Base-by-base conservation (phyloP, 176 grass and related monocot species). In the Oryza punctata region DNA sequence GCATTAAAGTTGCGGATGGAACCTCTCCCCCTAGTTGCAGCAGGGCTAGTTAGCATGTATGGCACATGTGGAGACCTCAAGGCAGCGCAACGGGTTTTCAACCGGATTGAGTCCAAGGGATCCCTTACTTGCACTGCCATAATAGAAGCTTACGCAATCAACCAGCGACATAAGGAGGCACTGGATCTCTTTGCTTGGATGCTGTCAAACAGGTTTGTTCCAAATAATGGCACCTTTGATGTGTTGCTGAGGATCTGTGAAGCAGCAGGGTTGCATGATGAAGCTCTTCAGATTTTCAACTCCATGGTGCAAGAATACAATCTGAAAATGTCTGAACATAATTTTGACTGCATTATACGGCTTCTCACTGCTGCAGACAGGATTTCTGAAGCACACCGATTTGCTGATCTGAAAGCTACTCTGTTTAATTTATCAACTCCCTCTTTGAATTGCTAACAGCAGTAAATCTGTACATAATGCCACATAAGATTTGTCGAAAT, bases 71-170 rank as follows among this genome's bases (percentile, higher is more conserved):
- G 87, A 72, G 82, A 95, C 64, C 81, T 98, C 57, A 86, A 84
- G 33, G 92, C 76, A 70, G 89, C 96, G 18, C 89, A 85, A 47
- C 91, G 79, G 64, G 88, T 95, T 44, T 98, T 91, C 44, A 88
- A 88, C 82, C 37, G 69, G 43, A 82, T 78, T 9, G 78, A 87
- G 9, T 88, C 90, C n/a, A 94, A 94, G 73, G 91, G 92, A 77
- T 89, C 87, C 37, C 72, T 95, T 76, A 95, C 89, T 66, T 98
- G 96, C 84, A 93, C 88, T 37, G 75, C 90, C 71, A 93, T 98
- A 82, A 91, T 98, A 86, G 57, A 95, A 81, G 91, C 96, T 76
- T 98, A 95, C 28, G 87, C 84, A 7, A 65, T 76, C 33, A 97
- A 90, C 54, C 75, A 85, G 75, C 76, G 54, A 49, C 89, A 92